Evolutionary conservation across 1,284 basidiomycete species (phyloP).

Genomic region (Moniliophthora roreri): DNA sequence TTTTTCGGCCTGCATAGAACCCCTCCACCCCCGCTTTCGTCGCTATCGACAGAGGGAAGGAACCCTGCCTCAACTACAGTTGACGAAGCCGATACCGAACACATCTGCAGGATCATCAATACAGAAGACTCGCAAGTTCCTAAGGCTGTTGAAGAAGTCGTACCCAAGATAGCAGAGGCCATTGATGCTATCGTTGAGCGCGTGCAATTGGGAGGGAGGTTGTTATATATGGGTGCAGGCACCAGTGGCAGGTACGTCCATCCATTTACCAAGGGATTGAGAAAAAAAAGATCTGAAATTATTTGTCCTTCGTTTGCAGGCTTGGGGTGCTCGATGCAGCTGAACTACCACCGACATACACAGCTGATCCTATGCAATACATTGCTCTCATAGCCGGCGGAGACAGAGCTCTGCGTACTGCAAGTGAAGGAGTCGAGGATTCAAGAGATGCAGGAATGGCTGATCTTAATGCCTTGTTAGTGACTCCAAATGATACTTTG

Average conservation of each 20-base stretch:
- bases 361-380: slow-evolving; percentile 15
- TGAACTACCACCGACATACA: slow-evolving; percentile 21
- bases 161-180: slow-evolving; percentile 25
- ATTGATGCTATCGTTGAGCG: slow-evolving; percentile 29
- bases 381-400: slow-evolving; percentile 30
- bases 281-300: too few species aligned
- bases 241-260: slow-evolving; percentile 29
- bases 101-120: slow-evolving; percentile 32
- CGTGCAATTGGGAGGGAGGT: slow-evolving; percentile 25
- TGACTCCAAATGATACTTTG: slow-evolving; percentile 24
- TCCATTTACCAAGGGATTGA: too few species aligned
- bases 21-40: slow-evolving; percentile 1
- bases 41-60: slow-evolving; percentile 22
- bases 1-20: too few species aligned
- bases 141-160: slow-evolving; percentile 23
- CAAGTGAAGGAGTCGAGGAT: slow-evolving; percentile 27
- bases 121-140: slow-evolving; percentile 25
- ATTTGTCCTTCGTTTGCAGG: slow-evolving; percentile 17
- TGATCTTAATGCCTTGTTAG: slow-evolving; percentile 24
- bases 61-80: slow-evolving; percentile 23
- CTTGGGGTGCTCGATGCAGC: slow-evolving; percentile 30
- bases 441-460: slow-evolving; percentile 11
- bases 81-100: slow-evolving; percentile 25
- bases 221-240: slow-evolving; percentile 33
- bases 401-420: slow-evolving; percentile 26